Conservation (phyloP, 2,329 filamentous ascomycete genomes). For the Alternaria rosae region DNA sequence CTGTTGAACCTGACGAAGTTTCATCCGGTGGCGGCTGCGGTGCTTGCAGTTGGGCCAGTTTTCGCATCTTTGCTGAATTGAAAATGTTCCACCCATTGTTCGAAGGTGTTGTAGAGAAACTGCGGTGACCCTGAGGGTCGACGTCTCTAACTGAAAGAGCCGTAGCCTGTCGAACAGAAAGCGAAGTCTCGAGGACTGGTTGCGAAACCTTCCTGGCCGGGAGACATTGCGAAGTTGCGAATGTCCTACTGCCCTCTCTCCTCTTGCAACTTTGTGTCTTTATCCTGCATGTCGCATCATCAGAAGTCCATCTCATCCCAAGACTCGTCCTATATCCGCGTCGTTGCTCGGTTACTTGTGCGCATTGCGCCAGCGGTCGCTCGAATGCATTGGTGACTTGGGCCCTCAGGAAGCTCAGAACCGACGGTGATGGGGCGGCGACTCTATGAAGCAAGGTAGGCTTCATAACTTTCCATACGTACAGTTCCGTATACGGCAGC, state of each 20-base stretch:
- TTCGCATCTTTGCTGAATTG: conserved; percentile 41
- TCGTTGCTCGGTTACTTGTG: conserved; percentile 27
- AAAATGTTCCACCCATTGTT: conserved; percentile 36
- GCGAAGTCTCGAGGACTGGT: conserved; percentile 5
- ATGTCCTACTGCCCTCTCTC: conserved; percentile 1
- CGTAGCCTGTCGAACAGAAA: not conserved
- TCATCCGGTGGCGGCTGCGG: conserved; percentile 65
- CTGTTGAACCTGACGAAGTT: conserved; percentile 56
- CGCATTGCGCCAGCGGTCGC: conserved; percentile 32
- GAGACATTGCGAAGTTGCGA: conserved; percentile 12
- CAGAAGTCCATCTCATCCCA: not conserved
- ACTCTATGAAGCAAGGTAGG: conserved; percentile 41
- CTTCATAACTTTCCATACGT: conserved; percentile 47
- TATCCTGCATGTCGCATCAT: conserved; percentile 5
- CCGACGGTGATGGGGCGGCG: conserved; percentile 46
- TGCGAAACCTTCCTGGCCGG: conserved; percentile 1
- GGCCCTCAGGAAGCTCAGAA: conserved; percentile 48
- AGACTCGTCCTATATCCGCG: conserved; percentile 21
- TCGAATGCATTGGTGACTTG: conserved; percentile 44
- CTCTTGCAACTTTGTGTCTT: not conserved
- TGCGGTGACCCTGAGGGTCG: not conserved
- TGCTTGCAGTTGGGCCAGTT: conserved; percentile 63
- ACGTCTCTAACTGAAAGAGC: not conserved
- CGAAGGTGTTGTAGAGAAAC: conserved; percentile 18
- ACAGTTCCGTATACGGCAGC: conserved; percentile 23